A percentile compares a stretch with the other conserved stretches of the same genome.
These are phyloP conservation scores for Globisporangium spinosum DNA, from an alignment of 352 stramenopile species.

Conservation along the genomic window DNA sequence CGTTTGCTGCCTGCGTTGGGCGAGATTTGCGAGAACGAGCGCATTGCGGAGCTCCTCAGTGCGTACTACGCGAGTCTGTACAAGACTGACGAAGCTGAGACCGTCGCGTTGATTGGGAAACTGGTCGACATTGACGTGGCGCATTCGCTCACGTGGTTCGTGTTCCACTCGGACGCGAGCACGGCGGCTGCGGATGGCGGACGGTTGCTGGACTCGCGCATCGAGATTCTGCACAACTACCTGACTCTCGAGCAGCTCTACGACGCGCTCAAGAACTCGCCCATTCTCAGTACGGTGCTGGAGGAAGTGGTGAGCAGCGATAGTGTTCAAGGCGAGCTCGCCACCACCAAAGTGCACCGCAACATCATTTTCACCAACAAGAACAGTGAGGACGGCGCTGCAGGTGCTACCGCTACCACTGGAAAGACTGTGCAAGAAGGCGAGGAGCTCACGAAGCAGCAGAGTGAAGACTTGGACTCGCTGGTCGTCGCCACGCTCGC, in stretches of 20 bases:
- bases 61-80: slow-evolving; percentile 40
- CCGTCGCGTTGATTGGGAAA: slow-evolving; percentile 35
- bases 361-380: slow-evolving; percentile 42
- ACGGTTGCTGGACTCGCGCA: slow-evolving; percentile 32
- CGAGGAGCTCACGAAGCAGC: slow-evolving; percentile 10
- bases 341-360: slow-evolving; percentile 20
- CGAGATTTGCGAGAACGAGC: slow-evolving; percentile 57
- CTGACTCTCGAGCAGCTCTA: slow-evolving; percentile 48
- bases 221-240: slow-evolving; percentile 31
- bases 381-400: slow-evolving; percentile 13
- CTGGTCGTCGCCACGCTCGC: slow-evolving; percentile 19
- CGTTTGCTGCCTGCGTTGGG: slow-evolving; percentile 50
- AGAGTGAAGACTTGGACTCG: slow-evolving; percentile 18
- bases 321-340: slow-evolving; percentile 5
- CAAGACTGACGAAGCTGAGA: slow-evolving; percentile 20
- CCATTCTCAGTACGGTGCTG: slow-evolving; percentile 14
- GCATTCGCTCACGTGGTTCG: slow-evolving; percentile 68
- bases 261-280: slow-evolving; percentile 29
- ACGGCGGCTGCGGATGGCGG: slow-evolving; percentile 15
- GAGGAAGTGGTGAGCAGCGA: slow-evolving; percentile 11
- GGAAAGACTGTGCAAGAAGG: not conserved
- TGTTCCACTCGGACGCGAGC: slow-evolving; percentile 48
- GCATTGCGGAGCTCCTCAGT: slow-evolving; percentile 29
- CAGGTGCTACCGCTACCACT: not conserved
- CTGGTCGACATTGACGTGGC: slow-evolving; percentile 70